Evolutionary conservation across 306 rosid genomes (phyloP), one percentile per base, ranked within the genome.

Genomic region (Abrus precatorius): DNA sequence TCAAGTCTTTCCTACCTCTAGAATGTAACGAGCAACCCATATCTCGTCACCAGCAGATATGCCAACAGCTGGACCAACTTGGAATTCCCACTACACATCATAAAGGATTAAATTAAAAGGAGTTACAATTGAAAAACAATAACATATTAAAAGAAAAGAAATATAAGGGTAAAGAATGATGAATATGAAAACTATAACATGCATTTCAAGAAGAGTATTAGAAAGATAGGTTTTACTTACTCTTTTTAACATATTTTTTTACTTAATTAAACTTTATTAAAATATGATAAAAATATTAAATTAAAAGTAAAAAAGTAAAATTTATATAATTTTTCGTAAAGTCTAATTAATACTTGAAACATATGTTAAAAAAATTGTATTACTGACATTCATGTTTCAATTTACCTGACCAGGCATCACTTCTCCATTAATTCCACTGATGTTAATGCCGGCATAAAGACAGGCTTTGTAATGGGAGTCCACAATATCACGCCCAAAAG

Each of bases 361-460:
- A 20, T 20, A 0, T 20, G 20, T 20, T 20, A 20, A 20, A 20
- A 20, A 20, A 20, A 20, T 20, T 20, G 20, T 20, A 20, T 20
- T 20, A 20, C 20, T 20, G 20, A 20, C 20, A 20, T 20, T 20
- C 20, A 55, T 29, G 38, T 33, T 62, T 4, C 4, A 27, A 33
- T 7, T 61, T 68, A 92, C 98, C 80, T 95, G 98, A 10, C 97
- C 97, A 0, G 98, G 98, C 98, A 95, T 92, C 56, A 95, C 98
- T 91, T 95, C 98, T 40, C 90, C 98, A 9, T 94, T 94, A 69
- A 92, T 86, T 3, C 98, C 98, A 76, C 98, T 85, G 33, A 94
- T 91, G 88, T 89, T 92, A 79, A 95, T 73, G 54, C 98, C 98
- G 0, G 98, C 97, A 67, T 88, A 91, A 5, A 95, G 60, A 72